These are phyloP conservation scores for Leucocoprinus leucothites DNA, from an alignment of 768 basidiomycete species.

Conservation along the genomic window DNA sequence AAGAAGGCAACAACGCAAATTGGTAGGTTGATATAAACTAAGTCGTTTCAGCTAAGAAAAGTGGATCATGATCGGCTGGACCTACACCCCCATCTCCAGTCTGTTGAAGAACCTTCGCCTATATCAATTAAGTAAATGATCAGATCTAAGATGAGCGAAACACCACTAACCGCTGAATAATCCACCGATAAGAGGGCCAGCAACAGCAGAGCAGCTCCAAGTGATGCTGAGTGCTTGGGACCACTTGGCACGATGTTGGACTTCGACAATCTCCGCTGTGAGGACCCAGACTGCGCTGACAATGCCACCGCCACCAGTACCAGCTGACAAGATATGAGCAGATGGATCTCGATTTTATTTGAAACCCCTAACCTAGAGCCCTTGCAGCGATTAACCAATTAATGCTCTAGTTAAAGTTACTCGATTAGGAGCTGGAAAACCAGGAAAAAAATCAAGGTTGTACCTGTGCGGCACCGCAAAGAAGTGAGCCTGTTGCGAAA, in stretches of 20 bases:
- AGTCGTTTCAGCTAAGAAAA: slow-evolving; percentile 12
- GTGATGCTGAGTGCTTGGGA: slow-evolving; percentile 82
- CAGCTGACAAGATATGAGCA: slow-evolving; percentile 38
- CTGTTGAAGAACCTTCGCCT: slow-evolving; percentile 27
- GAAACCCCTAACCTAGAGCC: slow-evolving; percentile 33
- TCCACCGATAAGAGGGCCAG: slow-evolving; percentile 82
- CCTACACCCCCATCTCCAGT: slow-evolving; percentile 89
- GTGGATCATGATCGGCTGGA: slow-evolving; percentile 16
- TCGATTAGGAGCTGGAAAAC: slow-evolving; percentile 18
- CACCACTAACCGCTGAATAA: slow-evolving; percentile 65
- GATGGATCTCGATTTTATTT: slow-evolving; percentile 24
- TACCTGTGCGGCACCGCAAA: slow-evolving; percentile 76
- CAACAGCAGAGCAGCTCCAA: slow-evolving; percentile 83
- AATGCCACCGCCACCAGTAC: slow-evolving; percentile 85
- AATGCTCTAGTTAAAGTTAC: slow-evolving; percentile 36
- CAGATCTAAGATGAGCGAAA: not conserved
- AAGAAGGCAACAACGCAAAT: slow-evolving; percentile 59
- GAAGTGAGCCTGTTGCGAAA: slow-evolving; percentile 74
- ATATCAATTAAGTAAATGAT: not conserved
- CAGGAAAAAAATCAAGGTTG: slow-evolving; percentile 16
- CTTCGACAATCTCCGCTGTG: slow-evolving; percentile 79
- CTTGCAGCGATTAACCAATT: slow-evolving; percentile 68
- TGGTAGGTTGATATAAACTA: slow-evolving; percentile 84
- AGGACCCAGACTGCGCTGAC: slow-evolving; percentile 86
- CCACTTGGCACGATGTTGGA: slow-evolving; percentile 72